A percentile compares a stretch with the other conserved stretches of the same genome.
phyloP scores from a whole-genome alignment of 495 filamentous ascomycete species.

The Neurospora hispaniola region DNA sequence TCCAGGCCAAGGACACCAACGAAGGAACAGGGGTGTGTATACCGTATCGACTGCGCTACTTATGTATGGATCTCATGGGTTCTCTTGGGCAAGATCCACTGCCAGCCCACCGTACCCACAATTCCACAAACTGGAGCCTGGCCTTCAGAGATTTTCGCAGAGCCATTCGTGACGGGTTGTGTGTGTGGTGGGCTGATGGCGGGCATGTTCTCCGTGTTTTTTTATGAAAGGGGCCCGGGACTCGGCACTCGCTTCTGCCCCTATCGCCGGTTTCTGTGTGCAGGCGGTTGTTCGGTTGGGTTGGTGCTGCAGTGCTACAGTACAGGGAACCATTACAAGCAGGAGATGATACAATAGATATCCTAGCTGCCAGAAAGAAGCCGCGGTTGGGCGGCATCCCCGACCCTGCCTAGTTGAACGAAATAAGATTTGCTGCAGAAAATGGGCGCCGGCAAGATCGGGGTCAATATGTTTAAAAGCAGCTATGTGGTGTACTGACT shows the following conservation, averaged over 20 bases:
- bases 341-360: not conserved
- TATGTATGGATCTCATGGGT: not conserved
- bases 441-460: not conserved
- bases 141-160: not conserved
- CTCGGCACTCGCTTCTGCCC: slow-evolving; percentile 5
- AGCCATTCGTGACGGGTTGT: not conserved
- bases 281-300: not conserved
- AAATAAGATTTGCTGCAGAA: not conserved
- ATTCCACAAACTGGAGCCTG: not conserved
- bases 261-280: not conserved
- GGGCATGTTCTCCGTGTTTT: not conserved
- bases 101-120: not conserved
- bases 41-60: not conserved
- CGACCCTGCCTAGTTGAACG: not conserved
- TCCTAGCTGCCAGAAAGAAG: not conserved
- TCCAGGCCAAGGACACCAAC: not conserved
- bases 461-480: not conserved
- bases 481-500: no score
- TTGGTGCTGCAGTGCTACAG: not conserved
- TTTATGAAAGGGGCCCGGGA: not conserved
- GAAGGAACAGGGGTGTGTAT: not conserved
- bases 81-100: not conserved
- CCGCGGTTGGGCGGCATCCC: not conserved
- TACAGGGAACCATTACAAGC: not conserved
- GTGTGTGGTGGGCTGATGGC: not conserved